Evolutionary conservation across 140 eudicot species (phyloP).

Genomic region (Ambrosia hybrid): DNA sequence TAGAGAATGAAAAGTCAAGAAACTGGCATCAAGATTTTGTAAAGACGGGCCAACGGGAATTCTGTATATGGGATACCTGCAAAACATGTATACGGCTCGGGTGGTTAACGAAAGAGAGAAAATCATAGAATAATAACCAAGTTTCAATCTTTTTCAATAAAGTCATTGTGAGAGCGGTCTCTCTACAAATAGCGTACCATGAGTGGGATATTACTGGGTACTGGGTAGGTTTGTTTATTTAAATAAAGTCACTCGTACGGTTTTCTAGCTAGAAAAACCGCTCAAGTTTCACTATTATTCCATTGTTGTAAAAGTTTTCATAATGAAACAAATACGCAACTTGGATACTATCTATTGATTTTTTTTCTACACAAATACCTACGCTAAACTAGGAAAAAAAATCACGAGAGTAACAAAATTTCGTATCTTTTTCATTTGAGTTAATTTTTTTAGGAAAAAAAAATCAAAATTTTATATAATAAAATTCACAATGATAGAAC

Average conservation of each 20-base stretch:
- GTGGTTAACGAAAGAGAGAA: neutral
- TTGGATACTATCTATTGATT: too few species aligned
- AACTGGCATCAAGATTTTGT: conserved; percentile 88
- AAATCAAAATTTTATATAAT: too few species aligned
- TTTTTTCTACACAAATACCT: neutral
- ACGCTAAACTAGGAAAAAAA: neutral
- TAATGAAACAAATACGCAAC: neutral
- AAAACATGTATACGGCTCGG: conserved; percentile 15
- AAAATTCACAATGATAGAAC: neutral
- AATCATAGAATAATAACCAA: neutral
- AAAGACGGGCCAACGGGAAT: conserved; percentile 90
- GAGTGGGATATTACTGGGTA: too few species aligned
- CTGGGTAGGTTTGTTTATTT: too few species aligned
- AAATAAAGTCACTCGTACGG: neutral
- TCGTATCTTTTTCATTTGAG: neutral
- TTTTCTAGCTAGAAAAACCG: neutral
- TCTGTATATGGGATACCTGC: conserved; percentile 95
- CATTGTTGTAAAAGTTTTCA: too few species aligned
- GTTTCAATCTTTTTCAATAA: too few species aligned
- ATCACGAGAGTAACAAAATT: neutral
- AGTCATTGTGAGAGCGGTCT: neutral
- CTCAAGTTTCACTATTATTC: neutral
- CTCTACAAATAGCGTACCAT: too few species aligned
- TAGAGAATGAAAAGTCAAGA: conserved; percentile 87
- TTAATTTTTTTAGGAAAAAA: too few species aligned